Evolutionary conservation across 805 yeast species (phyloP).

Genomic region (Saccharomycopsis javanensis): DNA sequence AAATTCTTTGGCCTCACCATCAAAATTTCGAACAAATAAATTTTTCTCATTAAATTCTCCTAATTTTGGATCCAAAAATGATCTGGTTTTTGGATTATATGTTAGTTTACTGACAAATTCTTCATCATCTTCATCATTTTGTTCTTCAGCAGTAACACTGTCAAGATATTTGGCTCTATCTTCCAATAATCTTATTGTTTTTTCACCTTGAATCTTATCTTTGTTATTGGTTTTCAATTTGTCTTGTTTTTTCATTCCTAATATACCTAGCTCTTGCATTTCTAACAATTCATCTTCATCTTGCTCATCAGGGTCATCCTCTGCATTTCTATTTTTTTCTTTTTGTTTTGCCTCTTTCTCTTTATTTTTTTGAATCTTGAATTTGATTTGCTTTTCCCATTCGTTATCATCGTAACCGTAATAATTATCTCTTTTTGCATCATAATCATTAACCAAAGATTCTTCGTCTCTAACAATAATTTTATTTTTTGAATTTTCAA

Average conservation of each 20-base stretch:
- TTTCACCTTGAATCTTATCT: constrained; percentile 22
- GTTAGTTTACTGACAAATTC: constrained; percentile 21
- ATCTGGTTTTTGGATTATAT: constrained; percentile 35
- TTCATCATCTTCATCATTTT: constrained; percentile 7
- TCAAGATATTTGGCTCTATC: constrained; percentile 43
- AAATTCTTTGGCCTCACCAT: constrained; percentile 33
- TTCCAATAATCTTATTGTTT: constrained; percentile 37
- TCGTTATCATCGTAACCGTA: constrained; percentile 41
- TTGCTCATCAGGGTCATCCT: constrained; percentile 18
- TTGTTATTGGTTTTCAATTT: constrained; percentile 5
- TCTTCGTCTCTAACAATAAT: constrained; percentile 11
- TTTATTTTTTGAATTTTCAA: constrained; percentile 18
- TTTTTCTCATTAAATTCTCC: constrained; percentile 29
- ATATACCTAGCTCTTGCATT: constrained; percentile 26
- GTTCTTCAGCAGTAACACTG: constrained; percentile 26
- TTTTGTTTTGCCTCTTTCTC: constrained; percentile 25
- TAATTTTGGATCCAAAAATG: constrained; percentile 26
- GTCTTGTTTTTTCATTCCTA: constrained; percentile 19
- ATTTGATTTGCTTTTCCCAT: constrained; percentile 32
- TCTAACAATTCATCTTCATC: constrained; percentile 26
- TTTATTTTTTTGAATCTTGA: constrained; percentile 20
- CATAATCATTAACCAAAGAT: constrained; percentile 30
- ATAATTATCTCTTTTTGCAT: constrained; percentile 49
- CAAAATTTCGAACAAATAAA: constrained; percentile 34
- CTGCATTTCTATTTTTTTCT: neutral